Base-by-base conservation (phyloP, 495 filamentous ascomycete species). In the Penicillium taxi region DNA sequence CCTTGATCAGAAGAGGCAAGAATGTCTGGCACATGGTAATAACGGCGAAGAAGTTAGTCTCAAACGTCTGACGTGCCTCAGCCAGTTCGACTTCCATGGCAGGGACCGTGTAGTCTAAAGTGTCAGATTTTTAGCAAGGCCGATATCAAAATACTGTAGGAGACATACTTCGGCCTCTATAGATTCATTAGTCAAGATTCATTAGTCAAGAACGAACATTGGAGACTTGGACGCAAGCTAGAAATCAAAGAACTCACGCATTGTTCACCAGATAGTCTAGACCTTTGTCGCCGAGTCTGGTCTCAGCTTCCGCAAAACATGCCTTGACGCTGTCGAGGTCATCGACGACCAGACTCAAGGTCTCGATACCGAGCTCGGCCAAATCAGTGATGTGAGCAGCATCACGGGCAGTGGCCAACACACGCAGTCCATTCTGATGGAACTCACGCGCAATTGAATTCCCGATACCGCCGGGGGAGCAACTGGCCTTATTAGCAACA, bases 181-280 rank as follows among this genome's bases (percentile, higher is more conserved):
- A 25, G 1, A 30, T 16, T 3, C 2, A 27, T 27, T 9, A 37
- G 25, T 16, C 12, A n/a, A 14, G 16, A 37, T 37, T 9, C 11
- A 13, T 43, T 37, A 47, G 43, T 11, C 15, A 37, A 15, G 13
- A 9, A 29, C 6, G 13, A 22, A 26, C 34, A 19, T 31, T 21
- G 15, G 28, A n/a, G n/a, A n/a, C n/a, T n/a, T n/a, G n/a, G n/a
- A n/a, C n/a, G n/a, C n/a, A n/a, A n/a, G n/a, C n/a, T 14, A 15
- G 2, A 15, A 3, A 18, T 2, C 31, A 14, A 12, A 16, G 12
- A 24, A 50, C 69, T 54, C 33, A 75, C 44, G 77, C 77, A 63
- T 81, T 81, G 50, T 81, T 81, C 35, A 78, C 66, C 5, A 81
- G 58, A 41, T 71, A 72, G 47, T 80, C 68, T 15, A 81, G 60